Evolutionary conservation across 371 early-diverging fungal genomes (phyloP).

Genomic region (Mucor piriformis): DNA sequence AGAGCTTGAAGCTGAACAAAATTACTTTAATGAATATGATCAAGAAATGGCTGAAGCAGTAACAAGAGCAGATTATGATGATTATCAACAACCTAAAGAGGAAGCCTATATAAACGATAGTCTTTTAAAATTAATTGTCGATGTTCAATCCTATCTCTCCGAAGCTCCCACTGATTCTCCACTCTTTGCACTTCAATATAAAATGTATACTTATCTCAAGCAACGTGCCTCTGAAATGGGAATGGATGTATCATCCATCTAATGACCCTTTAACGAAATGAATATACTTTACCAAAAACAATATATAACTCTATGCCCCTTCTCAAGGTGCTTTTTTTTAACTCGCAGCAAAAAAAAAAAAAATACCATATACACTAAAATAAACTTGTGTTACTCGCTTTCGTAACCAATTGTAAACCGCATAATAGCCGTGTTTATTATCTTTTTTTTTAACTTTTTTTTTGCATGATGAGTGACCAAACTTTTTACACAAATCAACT

Average conservation of each 20-base stretch:
- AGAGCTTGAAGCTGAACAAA: constrained; percentile 23
- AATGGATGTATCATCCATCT: constrained; percentile 22
- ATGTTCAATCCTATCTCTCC: constrained; percentile 46
- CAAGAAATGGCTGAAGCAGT: constrained; percentile 32
- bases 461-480: constrained; percentile 16
- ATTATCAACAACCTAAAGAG: constrained; percentile 21
- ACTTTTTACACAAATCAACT: constrained; percentile 19
- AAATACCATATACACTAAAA: too few species aligned
- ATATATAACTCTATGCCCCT: neutral
- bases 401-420: too few species aligned
- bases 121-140: constrained; percentile 41
- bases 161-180: constrained; percentile 41
- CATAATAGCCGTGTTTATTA: too few species aligned
- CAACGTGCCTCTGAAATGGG: constrained; percentile 48
- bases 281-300: neutral
- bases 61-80: constrained; percentile 30
- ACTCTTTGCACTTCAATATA: constrained; percentile 46
- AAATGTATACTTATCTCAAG: constrained; percentile 52
- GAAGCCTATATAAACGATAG: constrained; percentile 30
- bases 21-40: constrained; percentile 39
- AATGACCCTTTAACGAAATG: neutral
- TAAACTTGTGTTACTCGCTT: too few species aligned
- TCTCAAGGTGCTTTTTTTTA: neutral
- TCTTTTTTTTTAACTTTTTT: too few species aligned
- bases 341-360: too few species aligned